Base-by-base conservation (phyloP, 2,329 filamentous ascomycete species). In the Raffaelea deltoideospora region DNA sequence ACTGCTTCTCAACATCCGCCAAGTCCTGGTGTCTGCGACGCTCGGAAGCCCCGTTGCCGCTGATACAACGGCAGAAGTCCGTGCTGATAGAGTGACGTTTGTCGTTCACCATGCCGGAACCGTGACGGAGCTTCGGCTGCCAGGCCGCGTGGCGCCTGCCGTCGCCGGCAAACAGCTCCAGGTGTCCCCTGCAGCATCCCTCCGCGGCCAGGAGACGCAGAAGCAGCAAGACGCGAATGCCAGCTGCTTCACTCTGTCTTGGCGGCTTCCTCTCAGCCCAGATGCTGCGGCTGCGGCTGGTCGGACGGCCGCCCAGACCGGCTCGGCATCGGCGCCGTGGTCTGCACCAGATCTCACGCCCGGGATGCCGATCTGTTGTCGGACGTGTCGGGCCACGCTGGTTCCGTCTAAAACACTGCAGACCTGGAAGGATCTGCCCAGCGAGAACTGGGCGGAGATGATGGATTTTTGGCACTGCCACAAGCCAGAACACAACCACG, bases 401-500 rank as follows among this genome's bases (percentile, higher is more conserved):
- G 56, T 73, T 11, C 29, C 48, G 1, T 37, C 48, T 3, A 58
- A 53, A 8, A 46, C 35, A 4, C 60, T 73, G 8, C 59, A 55
- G 28, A 55, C 59, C 27, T 98, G 90, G 88, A 94, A 88, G 57
- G 86, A 98, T 51, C 62, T 98, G 15, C 90, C 90, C 0, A 94
- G 86, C 51, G 86, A 93, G 48, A 88, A 94, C 50, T 98, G 90
- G 90, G 92, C 90, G 0, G 90, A 98, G 60, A 93, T 98, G 87
- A 98, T 98, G 90, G 92, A 98, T 55, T 93, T 98, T 48, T 98
- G 90, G 90, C 92, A 98, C 57, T 98, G 90, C 51, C 90, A 98
- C 56, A 96, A 96, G 57, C 90, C 92, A 28, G 67, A 76, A 42
- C 64, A 75, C 38, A 33, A 48, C 23, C 40, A 47, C 10, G 37